These are phyloP conservation scores for Penicillium cinerascens DNA, from an alignment of 495 filamentous ascomycete species.

Conservation along the genomic window DNA sequence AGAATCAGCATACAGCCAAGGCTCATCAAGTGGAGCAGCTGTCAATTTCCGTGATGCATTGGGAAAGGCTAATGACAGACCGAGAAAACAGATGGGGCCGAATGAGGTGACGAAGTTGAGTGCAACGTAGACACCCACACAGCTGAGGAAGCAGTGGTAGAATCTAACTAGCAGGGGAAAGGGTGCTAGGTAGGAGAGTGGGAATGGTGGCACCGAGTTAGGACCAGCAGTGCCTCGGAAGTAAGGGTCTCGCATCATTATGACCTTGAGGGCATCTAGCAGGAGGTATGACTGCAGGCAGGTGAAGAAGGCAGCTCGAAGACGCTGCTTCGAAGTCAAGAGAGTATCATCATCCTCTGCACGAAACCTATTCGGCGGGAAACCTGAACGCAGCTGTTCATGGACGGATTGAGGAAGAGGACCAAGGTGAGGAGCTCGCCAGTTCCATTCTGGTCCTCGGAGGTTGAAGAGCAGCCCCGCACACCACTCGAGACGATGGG, in stretches of 20 bases:
- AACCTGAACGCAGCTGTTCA: constrained; percentile 31
- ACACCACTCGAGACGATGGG: constrained; percentile 67
- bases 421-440: constrained; percentile 57
- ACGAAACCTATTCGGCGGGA: not conserved
- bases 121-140: constrained; percentile 49
- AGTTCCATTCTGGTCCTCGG: constrained; percentile 77
- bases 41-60: constrained; percentile 31
- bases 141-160: constrained; percentile 50
- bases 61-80: constrained; percentile 48
- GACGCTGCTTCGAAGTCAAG: constrained; percentile 37
- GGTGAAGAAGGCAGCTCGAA: constrained; percentile 42
- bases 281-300: constrained; percentile 56
- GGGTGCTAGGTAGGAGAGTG: constrained; percentile 31
- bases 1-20: constrained; percentile 63
- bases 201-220: constrained; percentile 42
- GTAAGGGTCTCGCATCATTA: constrained; percentile 72
- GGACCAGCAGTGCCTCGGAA: constrained; percentile 49
- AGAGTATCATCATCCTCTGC: constrained; percentile 6
- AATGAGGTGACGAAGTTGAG: constrained; percentile 54
- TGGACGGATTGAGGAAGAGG: constrained; percentile 52
- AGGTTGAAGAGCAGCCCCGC: constrained; percentile 65
- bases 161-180: constrained; percentile 39
- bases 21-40: constrained; percentile 46
- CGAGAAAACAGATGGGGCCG: constrained; percentile 53
- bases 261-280: constrained; percentile 62